Percentiles rank a stretch among this genome's conserved stretches.
These are phyloP conservation scores for Mariannaea elegans DNA, from an alignment of 2,329 filamentous ascomycete species.

Conservation along the genomic window DNA sequence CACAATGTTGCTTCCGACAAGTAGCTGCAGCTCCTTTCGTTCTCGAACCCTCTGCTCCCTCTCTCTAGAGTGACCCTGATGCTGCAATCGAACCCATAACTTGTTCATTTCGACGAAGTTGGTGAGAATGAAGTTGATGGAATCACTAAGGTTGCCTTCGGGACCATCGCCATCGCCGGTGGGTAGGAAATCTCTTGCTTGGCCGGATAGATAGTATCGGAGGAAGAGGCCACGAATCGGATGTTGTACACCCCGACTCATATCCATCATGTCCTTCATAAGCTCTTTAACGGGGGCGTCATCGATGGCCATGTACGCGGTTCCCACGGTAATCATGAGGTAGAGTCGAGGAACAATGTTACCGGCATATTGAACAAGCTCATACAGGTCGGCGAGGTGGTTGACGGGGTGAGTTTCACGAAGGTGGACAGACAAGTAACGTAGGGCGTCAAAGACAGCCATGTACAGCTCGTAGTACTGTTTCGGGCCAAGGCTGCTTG, in stretches of 20 bases:
- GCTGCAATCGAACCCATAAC: constrained; percentile 96
- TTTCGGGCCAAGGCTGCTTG: constrained; percentile 96
- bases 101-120: constrained; percentile 99
- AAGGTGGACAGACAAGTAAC: constrained; percentile 94
- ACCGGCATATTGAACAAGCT: constrained; percentile 96
- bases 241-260: constrained; percentile 97
- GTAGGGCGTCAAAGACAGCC: constrained; percentile 97
- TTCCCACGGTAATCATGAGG: constrained; percentile 99
- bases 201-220: constrained; percentile 94
- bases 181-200: constrained; percentile 89
- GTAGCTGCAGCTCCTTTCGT: constrained; percentile 90
- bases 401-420: constrained; percentile 98
- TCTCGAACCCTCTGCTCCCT: constrained; percentile 93
- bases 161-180: constrained; percentile 85
- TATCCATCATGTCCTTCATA: constrained; percentile 99
- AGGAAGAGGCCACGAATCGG: constrained; percentile 94
- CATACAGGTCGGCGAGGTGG: constrained; percentile 96
- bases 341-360: constrained; percentile 97
- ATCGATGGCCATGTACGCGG: constrained; percentile 98
- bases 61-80: constrained; percentile 96
- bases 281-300: constrained; percentile 99
- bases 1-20: constrained; percentile 96
- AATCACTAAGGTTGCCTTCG: constrained; percentile 95
- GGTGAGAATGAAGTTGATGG: constrained; percentile 96
- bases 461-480: constrained; percentile 99